These are phyloP conservation scores for Paradendryphiella salina DNA, from an alignment of 2,329 filamentous ascomycete genomes.

Conservation along the genomic window DNA sequence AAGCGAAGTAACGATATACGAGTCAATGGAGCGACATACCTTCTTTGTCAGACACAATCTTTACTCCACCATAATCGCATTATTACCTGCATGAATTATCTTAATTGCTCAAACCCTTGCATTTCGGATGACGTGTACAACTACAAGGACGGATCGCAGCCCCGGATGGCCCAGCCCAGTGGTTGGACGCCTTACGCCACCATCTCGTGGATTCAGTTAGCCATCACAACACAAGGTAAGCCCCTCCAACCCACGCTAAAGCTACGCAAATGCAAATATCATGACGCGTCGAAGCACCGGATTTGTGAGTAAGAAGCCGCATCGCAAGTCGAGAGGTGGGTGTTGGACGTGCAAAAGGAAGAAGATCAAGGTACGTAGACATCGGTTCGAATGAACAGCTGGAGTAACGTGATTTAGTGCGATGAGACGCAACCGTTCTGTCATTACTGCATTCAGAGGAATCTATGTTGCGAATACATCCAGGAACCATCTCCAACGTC, in stretches of 20 bases:
- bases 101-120: not conserved
- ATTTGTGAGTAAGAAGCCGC: constrained; percentile 40
- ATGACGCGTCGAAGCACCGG: constrained; percentile 36
- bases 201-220: not conserved
- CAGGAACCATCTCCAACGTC: constrained; percentile 14
- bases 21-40: too few relatives aligned
- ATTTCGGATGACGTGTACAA: constrained; percentile 5
- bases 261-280: not conserved
- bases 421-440: constrained; percentile 37
- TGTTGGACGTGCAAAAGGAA: constrained; percentile 41
- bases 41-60: too few relatives aligned
- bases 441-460: constrained; percentile 33
- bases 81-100: not conserved
- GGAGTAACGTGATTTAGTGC: constrained; percentile 25
- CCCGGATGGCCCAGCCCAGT: not conserved
- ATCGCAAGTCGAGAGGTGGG: constrained; percentile 39
- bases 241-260: not conserved
- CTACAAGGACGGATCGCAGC: constrained; percentile 1
- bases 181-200: constrained; percentile 2
- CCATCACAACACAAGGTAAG: not conserved
- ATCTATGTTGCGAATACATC: constrained; percentile 31
- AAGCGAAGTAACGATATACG: not conserved
- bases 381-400: not conserved
- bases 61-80: not conserved
- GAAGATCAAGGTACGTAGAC: constrained; percentile 38